Base-by-base conservation (phyloP, 1,284 basidiomycete genomes). In the Cryptococcus hybrid region DNA sequence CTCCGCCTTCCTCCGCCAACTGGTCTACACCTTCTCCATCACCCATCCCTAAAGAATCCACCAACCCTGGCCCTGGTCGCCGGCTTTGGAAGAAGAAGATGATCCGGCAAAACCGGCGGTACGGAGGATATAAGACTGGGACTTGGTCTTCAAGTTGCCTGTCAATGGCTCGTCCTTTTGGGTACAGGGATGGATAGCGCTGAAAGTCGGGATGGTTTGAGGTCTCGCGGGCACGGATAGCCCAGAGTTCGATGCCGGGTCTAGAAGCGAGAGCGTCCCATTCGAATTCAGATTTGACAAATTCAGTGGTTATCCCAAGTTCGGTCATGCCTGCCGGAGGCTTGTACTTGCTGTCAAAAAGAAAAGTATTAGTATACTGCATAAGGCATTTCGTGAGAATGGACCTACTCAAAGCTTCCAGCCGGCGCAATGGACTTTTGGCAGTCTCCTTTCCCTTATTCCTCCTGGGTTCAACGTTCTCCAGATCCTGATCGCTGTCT, bases 151-250 rank as follows among this genome's bases (percentile, higher is more conserved):
- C 6, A 75, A 62, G 3, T 44, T 54, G 34, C 73, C 75, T 8
- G 52, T 52, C 8, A 63, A 39, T n/a, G 49, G 50, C 43, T 48
- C 15, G 24, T 45, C 46, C 37, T 52, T n/a, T 54, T 45, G 11
- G 59, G 61, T 8, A 47, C 38, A 12, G 60, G 51, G 18, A 71
- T 34, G 35, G 48, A 40, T 5, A 73, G 61, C 3, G 48, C 48
- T 1, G 67, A 55, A 7, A 78, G 57, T 13, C 70, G 65, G 9
- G 71, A 63, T 4, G 75, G 45, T 59, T 77, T 77, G 60, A 78
- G 62, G 70, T 77, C 57, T 8, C 54, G 47, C 0, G 77, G 77
- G 72, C 64, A n/a, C 77, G 62, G 53, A 78, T 70, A 13, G 74
- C 69, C 77, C 77, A 78, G 8, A 78, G 60, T 59, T 78, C 71